Evolutionary conservation across 2,329 filamentous ascomycete species (phyloP), one percentile per base, ranked within the genome.

Genomic region (Aspergillus sp.): DNA sequence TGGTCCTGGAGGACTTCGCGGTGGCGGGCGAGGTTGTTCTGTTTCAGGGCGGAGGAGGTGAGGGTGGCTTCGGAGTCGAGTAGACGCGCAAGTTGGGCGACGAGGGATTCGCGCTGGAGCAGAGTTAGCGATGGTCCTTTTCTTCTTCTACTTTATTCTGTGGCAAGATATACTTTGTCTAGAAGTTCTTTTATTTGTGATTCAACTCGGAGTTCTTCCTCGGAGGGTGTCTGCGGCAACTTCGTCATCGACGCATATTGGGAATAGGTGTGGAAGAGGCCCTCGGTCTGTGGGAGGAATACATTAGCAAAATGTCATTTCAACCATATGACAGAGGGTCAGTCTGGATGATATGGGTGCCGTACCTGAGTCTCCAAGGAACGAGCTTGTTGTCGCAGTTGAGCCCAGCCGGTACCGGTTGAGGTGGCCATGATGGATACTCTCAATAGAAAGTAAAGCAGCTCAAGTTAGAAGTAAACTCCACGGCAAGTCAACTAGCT

Each of bases 11-110:
- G 86, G 70, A 97, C 88, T 76, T 96, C 92, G 60, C 90, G 89
- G 64, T 97, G 90, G 25, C 96, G 88, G 54, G 89, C 82, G 34
- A 99, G 86, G 71, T 97, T 97, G 77, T 93, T 96, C 67, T 96
- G 92, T 76, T 97, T 97, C n/a, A 96, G 83, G 51, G 92, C 91
- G 34, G 93, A 97, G 42, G 91, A 87, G 47, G 89, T 91, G 54
- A 95, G 84, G 51, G 87, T 81, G 19, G 91, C 85, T 80, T 97
- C 93, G 52, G 92, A 96, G 77, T 97, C 93, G 62, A 97, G 88
- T 49, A 97, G 86, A 53, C 93, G 89, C 61, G 86, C 79, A 52
- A 99, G 88, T 73, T 97, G 91, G 54, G 81, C 76, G 68, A 97
- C 86, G 49, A 94, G 83, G 42, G 81, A 78, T 69, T 96, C 91